Conservation (phyloP, 306 rosid genomes). For the Cyamopsis tetragonoloba region DNA sequence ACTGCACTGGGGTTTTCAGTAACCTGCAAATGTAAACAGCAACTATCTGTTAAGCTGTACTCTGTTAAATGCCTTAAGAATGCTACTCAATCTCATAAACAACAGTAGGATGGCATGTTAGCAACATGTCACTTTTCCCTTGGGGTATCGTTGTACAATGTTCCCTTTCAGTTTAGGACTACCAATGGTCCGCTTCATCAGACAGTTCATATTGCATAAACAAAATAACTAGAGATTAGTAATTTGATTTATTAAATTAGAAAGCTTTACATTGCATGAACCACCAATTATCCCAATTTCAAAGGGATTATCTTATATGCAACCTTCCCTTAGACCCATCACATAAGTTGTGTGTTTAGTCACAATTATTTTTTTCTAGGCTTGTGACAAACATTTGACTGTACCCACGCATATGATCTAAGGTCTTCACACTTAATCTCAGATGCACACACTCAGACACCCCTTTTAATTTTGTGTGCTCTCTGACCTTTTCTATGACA, state of each 20-base stretch:
- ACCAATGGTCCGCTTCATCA: no score
- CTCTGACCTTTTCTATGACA: background rate
- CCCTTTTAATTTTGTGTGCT: background rate
- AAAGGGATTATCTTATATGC: no score
- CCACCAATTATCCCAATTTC: no score
- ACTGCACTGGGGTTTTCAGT: constrained; percentile 92
- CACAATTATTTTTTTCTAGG: no score
- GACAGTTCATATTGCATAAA: no score
- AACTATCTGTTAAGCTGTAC: background rate
- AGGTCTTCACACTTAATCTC: background rate
- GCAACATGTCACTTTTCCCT: background rate
- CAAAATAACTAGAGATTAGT: no score
- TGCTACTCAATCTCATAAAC: background rate
- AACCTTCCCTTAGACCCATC: no score
- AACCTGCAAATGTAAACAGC: constrained; percentile 57
- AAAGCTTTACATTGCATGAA: no score
- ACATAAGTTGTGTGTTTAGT: background rate
- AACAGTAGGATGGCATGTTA: background rate
- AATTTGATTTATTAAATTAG: no score
- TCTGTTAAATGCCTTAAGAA: background rate
- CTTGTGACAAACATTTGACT: background rate
- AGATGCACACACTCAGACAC: background rate
- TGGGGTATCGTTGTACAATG: no score
- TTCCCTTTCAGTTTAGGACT: no score
- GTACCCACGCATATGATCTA: background rate